Evolutionary conservation across 2,329 filamentous ascomycete genomes (phyloP).

Genomic region (Hymenoscyphus infarciens): DNA sequence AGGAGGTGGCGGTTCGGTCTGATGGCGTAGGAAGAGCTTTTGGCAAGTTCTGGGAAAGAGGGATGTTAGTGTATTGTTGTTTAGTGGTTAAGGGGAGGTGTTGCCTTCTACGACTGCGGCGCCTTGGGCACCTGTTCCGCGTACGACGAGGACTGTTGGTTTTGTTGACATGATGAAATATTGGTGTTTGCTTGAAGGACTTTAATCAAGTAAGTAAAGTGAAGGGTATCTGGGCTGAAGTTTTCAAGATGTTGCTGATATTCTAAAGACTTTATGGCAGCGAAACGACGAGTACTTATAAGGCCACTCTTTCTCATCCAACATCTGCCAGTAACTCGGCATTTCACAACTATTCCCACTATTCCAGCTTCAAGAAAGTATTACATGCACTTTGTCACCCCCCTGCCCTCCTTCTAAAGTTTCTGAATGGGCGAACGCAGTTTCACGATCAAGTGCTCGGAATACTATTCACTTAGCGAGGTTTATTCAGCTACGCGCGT

Average conservation of each 20-base stretch:
- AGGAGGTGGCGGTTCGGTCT: conserved; percentile 11
- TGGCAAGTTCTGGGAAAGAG: conserved; percentile 6
- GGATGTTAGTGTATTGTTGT: neutral
- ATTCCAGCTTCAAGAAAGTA: neutral
- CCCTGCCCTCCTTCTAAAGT: neutral
- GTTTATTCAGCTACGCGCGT: conserved; percentile 1
- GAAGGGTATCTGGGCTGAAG: too few relatives aligned
- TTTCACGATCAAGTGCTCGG: neutral
- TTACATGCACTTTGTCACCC: neutral
- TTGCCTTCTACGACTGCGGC: conserved; percentile 7
- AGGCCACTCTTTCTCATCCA: too few relatives aligned
- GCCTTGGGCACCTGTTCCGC: conserved; percentile 13
- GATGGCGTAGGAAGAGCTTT: conserved; percentile 8
- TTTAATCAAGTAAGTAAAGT: neutral
- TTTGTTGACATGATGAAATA: neutral
- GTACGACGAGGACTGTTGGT: conserved; percentile 10
- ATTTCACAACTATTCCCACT: neutral
- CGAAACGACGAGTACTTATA: neutral
- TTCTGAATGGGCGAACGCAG: neutral
- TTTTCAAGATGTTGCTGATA: neutral
- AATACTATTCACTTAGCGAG: neutral
- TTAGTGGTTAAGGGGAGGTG: neutral
- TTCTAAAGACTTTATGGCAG: neutral
- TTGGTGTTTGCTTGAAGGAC: neutral
- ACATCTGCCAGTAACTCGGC: neutral